Percentiles rank a stretch among this genome's conserved stretches.
These are phyloP conservation scores for Tricholoma saponaceum DNA, from an alignment of 768 basidiomycete genomes.

Conservation along the genomic window DNA sequence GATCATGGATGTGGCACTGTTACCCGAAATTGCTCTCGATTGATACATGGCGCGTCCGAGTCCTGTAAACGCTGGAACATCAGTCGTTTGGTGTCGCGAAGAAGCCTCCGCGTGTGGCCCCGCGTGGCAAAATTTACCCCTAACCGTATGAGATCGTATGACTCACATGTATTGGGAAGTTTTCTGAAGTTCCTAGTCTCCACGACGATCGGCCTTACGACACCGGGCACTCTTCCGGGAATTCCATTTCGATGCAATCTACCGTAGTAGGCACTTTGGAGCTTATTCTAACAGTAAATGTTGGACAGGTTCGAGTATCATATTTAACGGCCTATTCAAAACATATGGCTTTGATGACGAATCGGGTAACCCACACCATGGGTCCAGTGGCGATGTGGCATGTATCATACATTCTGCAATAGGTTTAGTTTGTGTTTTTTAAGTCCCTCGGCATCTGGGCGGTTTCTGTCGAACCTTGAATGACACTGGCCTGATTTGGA, in stretches of 20 bases:
- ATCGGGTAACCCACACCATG: no score
- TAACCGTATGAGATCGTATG: no score
- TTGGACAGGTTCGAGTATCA: no score
- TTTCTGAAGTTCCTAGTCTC: background rate
- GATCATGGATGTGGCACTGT: no score
- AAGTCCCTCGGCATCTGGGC: constrained; percentile 32
- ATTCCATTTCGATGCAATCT: background rate
- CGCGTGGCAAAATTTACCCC: background rate
- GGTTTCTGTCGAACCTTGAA: constrained; percentile 32
- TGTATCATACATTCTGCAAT: no score
- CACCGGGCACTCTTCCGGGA: background rate
- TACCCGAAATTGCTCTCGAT: no score
- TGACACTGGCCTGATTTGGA: constrained; percentile 8
- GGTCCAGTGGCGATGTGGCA: no score
- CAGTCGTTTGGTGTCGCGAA: background rate
- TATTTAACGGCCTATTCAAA: no score
- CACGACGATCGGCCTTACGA: background rate
- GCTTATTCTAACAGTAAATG: no score
- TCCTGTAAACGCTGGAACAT: no score
- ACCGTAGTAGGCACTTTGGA: background rate
- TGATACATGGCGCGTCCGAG: background rate
- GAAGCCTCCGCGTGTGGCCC: background rate
- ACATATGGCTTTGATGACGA: no score
- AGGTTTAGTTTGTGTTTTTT: constrained; percentile 7
- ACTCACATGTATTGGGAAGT: background rate